Conservation (phyloP, 345 rosid genomes). For the Bretschneidera sinensis region DNA sequence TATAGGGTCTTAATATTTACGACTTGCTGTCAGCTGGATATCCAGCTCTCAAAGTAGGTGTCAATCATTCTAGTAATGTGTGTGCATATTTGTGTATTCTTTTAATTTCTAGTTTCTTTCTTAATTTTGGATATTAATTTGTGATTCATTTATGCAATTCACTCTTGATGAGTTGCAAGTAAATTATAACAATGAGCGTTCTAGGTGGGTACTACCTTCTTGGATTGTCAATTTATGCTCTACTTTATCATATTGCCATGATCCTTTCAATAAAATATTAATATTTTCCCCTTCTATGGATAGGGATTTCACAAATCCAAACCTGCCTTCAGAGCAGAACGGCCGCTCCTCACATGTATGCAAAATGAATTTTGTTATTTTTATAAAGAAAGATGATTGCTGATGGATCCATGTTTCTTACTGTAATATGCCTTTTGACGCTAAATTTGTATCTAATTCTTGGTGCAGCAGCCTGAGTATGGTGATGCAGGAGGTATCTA, state of each 20-base stretch:
- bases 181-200: conserved; percentile 92
- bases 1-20: conserved; percentile 91
- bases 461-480: conserved; percentile 64
- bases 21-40: conserved; percentile 96
- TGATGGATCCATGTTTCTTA: not conserved
- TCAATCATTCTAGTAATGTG: conserved; percentile 7
- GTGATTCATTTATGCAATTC: conserved; percentile 17
- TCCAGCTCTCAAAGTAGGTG: conserved; percentile 92
- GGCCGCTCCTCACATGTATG: conserved; percentile 87
- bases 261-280: not conserved
- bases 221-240: conserved; percentile 8
- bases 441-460: conserved; percentile 13
- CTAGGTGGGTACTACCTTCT: conserved; percentile 47
- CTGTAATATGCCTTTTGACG: conserved; percentile 8
- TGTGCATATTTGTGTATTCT: conserved; percentile 1
- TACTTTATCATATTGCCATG: not conserved
- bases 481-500: conserved; percentile 79
- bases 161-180: conserved; percentile 99
- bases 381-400: not conserved
- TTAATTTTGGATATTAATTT: conserved; percentile 12
- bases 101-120: not conserved
- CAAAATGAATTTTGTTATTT: not conserved
- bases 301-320: conserved; percentile 96
- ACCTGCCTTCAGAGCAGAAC: conserved; percentile 91
- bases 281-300: conserved; percentile 11